Base-by-base conservation (phyloP, 2,329 filamentous ascomycete genomes). In the Eutypella sp. region DNA sequence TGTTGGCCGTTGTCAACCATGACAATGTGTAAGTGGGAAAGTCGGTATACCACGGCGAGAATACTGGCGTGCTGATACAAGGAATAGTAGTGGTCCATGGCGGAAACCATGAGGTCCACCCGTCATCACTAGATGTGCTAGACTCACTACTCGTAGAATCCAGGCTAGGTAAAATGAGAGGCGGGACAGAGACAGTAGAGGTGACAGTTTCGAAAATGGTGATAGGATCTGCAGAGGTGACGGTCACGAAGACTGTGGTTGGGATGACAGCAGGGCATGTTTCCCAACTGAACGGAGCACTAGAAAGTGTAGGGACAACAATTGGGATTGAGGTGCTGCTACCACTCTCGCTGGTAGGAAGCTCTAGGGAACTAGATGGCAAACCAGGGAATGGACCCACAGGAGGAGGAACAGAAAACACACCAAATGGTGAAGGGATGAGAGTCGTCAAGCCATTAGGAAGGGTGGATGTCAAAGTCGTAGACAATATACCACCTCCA, bases 221-320 rank as follows among this genome's bases (percentile, higher is more conserved):
- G 20, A 60, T 53, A 5, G 63, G 50, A 38, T 53, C 58, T 46
- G 61, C 58, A 13, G 68, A 65, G 43, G 63, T 65, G 41, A 76
- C 62, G 27, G 75, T 76, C 51, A 78, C 60, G 53, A 75, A 73
- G 49, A 77, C 66, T 33, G 74, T 77, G 29, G 64, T 67, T 29
- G 68, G 69, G 7, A 59, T 58, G 47, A 65, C 56, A 34, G 64
- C 47, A 49, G 66, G 61, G 53, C 75, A 77, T 20, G 66, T 72
- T 40, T 61, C 50, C 37, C 42, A 55, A 27, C 53, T 51, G 44
- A 52, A 44, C 38, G 45, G 52, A 34, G 24, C 45, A 24, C 43
- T 50, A 37, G 36, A 48, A 34, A 40, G 51, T 49, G 37, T 42
- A 34, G 40, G 31, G 15, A 15, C 31, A 16, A 16, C 4, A 16